Evolutionary conservation across 495 filamentous ascomycete species (phyloP), one percentile per base, ranked within the genome.

Genomic region (Penicillium diatomitis): DNA sequence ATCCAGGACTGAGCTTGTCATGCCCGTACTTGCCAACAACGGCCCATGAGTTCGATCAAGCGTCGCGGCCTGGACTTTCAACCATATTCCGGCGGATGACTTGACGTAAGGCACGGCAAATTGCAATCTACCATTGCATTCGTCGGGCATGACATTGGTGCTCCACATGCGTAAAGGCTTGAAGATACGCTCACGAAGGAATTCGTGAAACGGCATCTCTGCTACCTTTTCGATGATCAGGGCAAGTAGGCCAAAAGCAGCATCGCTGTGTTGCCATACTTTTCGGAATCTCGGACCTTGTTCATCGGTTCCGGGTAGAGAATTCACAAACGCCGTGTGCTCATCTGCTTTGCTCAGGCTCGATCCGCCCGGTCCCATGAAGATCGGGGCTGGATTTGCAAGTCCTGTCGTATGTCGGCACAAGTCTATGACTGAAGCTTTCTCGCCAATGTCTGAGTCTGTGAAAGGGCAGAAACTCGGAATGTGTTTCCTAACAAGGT

Each of bases 361-460:
- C 1, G 47, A 36, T 11, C 54, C 46, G 1, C 31, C 27, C 7
- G 50, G 56, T 8, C 48, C 53, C 0, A 54, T 7, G 38, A 53
- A 54, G 58, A 64, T 56, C 60, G 63, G n/a, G 57, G 44, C 29
- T 6, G 48, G 20, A 10, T 44, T 11, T 9, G 67, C 61, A 43
- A 77, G 62, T 3, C 71, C 76, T 8, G 64, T 70, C 31, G 66
- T 65, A 60, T 78, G 76, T 8, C 68, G 69, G 6, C 74, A 57
- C 30, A 61, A 56, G 55, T 76, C 75, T 39, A 75, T 64, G 44
- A 79, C 57, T 4, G 67, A 74, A 0, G 71, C 58, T 47, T 71
- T 38, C 40, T 56, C 27, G 4, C 51, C 48, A 50, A 64, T 54
- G 3, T 44, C 48, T 8, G 41, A 32, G 36, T 62, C 46, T 20